Evolutionary conservation across 164 flowering plant genomes (phyloP).

Genomic region (Malania oleifera): DNA sequence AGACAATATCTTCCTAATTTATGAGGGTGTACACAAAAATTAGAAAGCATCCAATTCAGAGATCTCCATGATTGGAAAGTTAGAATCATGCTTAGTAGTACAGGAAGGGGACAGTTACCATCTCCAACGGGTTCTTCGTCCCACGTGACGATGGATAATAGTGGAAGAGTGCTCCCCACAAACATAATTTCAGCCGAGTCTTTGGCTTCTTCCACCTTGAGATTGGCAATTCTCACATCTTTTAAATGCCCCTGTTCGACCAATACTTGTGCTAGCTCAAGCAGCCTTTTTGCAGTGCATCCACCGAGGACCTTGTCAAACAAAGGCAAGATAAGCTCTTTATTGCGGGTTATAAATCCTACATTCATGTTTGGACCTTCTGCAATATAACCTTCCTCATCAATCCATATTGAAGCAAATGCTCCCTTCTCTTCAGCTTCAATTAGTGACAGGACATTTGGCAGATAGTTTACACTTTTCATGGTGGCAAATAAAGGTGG

Average conservation of each 20-base stretch:
- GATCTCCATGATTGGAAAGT: no score
- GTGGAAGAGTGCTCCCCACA: conserved; percentile 79
- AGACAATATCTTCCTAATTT: no score
- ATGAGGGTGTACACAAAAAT: no score
- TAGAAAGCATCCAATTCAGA: no score
- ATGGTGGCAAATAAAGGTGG: conserved; percentile 64
- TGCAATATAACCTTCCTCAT: conserved; percentile 73
- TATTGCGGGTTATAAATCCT: conserved; percentile 62
- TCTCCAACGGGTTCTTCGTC: conserved; percentile 76
- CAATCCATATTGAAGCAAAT: conserved; percentile 79
- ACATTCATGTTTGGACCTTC: conserved; percentile 93
- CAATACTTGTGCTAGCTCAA: conserved; percentile 63
- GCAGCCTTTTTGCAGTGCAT: conserved; percentile 80
- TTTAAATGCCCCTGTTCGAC: conserved; percentile 59
- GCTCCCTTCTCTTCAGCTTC: conserved; percentile 87
- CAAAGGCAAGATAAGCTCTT: conserved; percentile 63
- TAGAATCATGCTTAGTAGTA: neutral
- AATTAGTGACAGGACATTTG: conserved; percentile 69
- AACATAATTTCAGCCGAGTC: conserved; percentile 74
- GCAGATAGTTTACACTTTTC: conserved; percentile 92
- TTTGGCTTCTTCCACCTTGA: conserved; percentile 65
- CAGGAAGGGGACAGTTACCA: conserved; percentile 35
- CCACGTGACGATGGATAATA: conserved; percentile 73
- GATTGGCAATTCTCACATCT: conserved; percentile 38
- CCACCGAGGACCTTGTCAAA: conserved; percentile 81